A percentile compares a stretch with the other conserved stretches of the same genome.
These are phyloP conservation scores for Alternaria brassicicola DNA, from an alignment of 2,329 filamentous ascomycete species.

Conservation along the genomic window DNA sequence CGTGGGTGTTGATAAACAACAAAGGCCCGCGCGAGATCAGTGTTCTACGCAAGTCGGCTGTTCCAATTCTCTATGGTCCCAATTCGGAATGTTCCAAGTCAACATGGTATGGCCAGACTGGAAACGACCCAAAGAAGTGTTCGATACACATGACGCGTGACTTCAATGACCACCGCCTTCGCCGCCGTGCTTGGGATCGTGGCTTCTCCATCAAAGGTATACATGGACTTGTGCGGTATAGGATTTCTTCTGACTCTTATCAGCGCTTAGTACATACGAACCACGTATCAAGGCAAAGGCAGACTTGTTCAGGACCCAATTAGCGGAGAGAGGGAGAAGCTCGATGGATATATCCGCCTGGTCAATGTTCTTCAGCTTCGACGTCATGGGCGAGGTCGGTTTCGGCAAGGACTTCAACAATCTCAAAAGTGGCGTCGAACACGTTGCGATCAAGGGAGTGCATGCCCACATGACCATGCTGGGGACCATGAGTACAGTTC, in stretches of 20 bases:
- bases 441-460: constrained; percentile 44
- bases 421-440: constrained; percentile 28
- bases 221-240: not conserved
- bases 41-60: constrained; percentile 26
- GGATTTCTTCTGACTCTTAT: not conserved
- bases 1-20: not conserved
- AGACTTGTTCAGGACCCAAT: constrained; percentile 26
- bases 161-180: constrained; percentile 22
- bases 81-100: constrained; percentile 33
- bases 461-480: constrained; percentile 46
- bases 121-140: constrained; percentile 25
- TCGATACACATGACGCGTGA: constrained; percentile 36
- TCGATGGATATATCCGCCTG: constrained; percentile 33
- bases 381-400: constrained; percentile 41
- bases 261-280: constrained; percentile 32
- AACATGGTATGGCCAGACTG: constrained; percentile 35
- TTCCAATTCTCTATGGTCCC: constrained; percentile 30
- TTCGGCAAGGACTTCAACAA: constrained; percentile 37
- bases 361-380: constrained; percentile 38
- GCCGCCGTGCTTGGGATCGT: constrained; percentile 37
- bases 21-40: constrained; percentile 33
- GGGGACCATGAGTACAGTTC: constrained; percentile 42
- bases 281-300: constrained; percentile 33
- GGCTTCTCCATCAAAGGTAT: constrained; percentile 36
- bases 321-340: constrained; percentile 16